Evolutionary conservation across 257 asterid genomes (phyloP), one percentile per base, ranked within the genome.

Genomic region (Plantago ovata): DNA sequence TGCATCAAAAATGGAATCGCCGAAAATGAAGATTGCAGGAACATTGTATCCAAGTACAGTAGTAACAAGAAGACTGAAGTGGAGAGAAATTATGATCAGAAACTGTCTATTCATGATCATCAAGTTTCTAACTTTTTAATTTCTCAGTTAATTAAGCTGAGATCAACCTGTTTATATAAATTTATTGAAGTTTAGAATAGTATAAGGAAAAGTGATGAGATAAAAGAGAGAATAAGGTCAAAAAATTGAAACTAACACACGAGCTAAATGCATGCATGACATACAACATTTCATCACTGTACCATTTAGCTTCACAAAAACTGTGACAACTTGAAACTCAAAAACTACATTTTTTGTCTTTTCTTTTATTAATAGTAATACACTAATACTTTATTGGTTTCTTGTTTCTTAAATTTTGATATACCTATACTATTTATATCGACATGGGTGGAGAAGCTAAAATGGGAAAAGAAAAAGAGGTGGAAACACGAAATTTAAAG

Each of bases 1-100:
- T 6, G 95, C 90, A 49, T 87, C 95, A 47, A 87, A 81, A 32
- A 82, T 67, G 0, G 96, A 87, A 38, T 87, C 96, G 0, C 95
- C 96, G 46, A 87, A 87, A 0, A 85, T 47, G 57, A 80, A 87
- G 40, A 87, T 56, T 7, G 92, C 77, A 6, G 74, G 75, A 22
- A 74, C 79, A 3, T 65, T 77, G 9, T 65, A 72, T 9, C 69
- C 84, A 7, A 67, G 13, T 36, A 11, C 79, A 1, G 44, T 50
- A 55, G 32, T 8, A 47, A 42, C 7, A 54, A 22, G 33, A 9
- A 53, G 19, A 13, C 61, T 40, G 16, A 66, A 38, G 18, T 39
- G 64, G 42, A 67, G 60, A 66, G 23, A 69, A 19, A 56, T 21
- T 1, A 47, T 20, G 8, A n/a, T n/a, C n/a, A 58, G 6, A 1